A percentile compares a stretch with the other conserved stretches of the same genome.
phyloP scores from a whole-genome alignment of 768 basidiomycete species.

The Hortiboletus flavorubellus region DNA sequence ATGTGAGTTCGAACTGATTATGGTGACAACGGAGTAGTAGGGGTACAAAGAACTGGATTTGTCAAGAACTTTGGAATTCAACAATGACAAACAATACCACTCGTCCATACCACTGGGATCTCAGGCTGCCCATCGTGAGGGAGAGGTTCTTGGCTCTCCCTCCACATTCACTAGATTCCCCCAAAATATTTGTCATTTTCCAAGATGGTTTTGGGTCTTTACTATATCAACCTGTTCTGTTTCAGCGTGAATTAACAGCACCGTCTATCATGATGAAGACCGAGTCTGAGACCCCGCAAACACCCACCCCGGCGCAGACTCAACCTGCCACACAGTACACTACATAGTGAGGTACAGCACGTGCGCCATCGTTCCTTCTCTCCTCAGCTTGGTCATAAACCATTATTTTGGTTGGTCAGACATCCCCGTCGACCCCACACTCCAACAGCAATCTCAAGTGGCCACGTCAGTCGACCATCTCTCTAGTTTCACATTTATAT shows the following conservation, averaged over 20 bases:
- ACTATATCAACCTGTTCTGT: neutral
- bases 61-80: constrained; percentile 19
- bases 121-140: neutral
- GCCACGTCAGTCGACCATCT: constrained; percentile 36
- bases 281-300: constrained; percentile 37
- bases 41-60: neutral
- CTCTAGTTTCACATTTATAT: neutral
- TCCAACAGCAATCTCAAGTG: constrained; percentile 56
- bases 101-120: too few species aligned
- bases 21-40: too few species aligned
- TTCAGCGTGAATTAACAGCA: neutral
- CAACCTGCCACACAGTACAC: constrained; percentile 31
- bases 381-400: neutral
- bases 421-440: constrained; percentile 65
- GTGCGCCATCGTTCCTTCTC: constrained; percentile 25
- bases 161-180: neutral
- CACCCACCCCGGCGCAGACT: constrained; percentile 32
- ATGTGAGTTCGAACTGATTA: too few species aligned
- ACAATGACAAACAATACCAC: constrained; percentile 18
- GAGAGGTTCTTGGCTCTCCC: neutral
- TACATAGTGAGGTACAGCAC: constrained; percentile 39
- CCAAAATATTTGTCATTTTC: neutral
- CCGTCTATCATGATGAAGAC: constrained; percentile 36
- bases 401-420: constrained; percentile 33
- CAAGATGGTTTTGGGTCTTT: neutral